Percentiles rank a stretch among this genome's conserved stretches.
These are phyloP conservation scores for Colletotrichum tropicicola DNA, from an alignment of 2,329 filamentous ascomycete genomes.

Conservation along the genomic window DNA sequence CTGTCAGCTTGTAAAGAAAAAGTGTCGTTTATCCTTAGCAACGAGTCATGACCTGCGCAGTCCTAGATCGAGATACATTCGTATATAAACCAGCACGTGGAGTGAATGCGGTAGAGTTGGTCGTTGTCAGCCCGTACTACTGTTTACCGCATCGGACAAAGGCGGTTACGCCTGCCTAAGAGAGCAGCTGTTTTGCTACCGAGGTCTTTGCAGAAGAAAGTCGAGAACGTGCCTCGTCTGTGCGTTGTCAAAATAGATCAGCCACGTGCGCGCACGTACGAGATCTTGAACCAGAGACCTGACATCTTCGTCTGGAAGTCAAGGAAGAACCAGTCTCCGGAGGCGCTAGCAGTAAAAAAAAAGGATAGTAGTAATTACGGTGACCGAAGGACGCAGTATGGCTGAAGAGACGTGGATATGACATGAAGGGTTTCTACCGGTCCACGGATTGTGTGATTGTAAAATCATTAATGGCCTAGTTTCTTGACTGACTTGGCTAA, in stretches of 20 bases:
- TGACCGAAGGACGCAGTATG: background rate
- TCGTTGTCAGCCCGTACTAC: no score
- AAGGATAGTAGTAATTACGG: background rate
- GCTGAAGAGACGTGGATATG: background rate
- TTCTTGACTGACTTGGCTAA: no score
- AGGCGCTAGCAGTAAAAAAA: background rate
- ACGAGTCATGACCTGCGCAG: no score
- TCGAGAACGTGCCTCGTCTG: constrained; percentile 2
- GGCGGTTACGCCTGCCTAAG: no score
- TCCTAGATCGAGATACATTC: no score
- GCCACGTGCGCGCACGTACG: background rate
- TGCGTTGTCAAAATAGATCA: background rate
- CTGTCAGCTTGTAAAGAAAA: no score
- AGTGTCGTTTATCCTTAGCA: no score
- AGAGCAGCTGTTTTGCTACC: background rate
- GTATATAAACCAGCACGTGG: no score
- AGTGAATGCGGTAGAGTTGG: no score
- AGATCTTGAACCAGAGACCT: background rate
- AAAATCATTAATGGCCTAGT: no score
- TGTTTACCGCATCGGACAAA: no score
- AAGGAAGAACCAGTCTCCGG: background rate
- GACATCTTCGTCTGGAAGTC: background rate
- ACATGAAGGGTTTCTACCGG: background rate
- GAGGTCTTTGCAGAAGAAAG: background rate
- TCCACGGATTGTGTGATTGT: background rate